Evolutionary conservation across 257 asterid species (phyloP).

Genomic region (Coffea eugenioides): DNA sequence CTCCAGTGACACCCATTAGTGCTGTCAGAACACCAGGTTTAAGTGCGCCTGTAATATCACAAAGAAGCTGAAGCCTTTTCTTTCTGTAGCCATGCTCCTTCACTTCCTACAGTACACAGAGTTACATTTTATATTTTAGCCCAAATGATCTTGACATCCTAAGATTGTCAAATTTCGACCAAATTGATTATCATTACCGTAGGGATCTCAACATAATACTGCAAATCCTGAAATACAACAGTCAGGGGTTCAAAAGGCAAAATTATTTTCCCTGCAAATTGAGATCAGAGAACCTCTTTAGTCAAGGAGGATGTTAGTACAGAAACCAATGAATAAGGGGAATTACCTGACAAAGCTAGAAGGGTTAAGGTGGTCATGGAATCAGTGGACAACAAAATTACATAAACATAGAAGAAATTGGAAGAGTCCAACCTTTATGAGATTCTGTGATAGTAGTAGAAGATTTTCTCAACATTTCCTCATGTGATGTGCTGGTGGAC

Average conservation of each 20-base stretch:
- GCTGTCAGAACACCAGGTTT: conserved; percentile 66
- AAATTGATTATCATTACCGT: neutral
- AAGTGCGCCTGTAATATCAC: conserved; percentile 51
- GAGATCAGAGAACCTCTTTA: neutral
- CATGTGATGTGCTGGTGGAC: neutral
- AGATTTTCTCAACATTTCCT: neutral
- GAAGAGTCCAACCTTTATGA: conserved; percentile 29
- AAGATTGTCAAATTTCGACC: neutral
- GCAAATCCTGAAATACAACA: neutral
- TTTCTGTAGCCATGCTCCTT: conserved; percentile 48
- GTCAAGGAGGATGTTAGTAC: neutral
- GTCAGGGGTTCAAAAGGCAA: neutral
- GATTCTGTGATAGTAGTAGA: neutral
- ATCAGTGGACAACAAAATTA: too few species aligned
- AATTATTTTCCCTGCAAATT: neutral
- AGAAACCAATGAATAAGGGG: too few species aligned
- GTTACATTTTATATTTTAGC: neutral
- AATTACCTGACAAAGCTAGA: too few species aligned
- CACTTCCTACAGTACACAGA: conserved; percentile 39
- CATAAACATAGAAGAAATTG: neutral
- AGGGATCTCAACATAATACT: neutral
- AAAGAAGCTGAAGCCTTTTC: conserved; percentile 48
- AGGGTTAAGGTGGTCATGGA: too few species aligned
- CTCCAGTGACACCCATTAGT: conserved; percentile 68
- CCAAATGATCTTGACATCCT: neutral